These are phyloP conservation scores for Mucor circinelloides DNA, from an alignment of 371 early-diverging fungal species.

Conservation along the genomic window DNA sequence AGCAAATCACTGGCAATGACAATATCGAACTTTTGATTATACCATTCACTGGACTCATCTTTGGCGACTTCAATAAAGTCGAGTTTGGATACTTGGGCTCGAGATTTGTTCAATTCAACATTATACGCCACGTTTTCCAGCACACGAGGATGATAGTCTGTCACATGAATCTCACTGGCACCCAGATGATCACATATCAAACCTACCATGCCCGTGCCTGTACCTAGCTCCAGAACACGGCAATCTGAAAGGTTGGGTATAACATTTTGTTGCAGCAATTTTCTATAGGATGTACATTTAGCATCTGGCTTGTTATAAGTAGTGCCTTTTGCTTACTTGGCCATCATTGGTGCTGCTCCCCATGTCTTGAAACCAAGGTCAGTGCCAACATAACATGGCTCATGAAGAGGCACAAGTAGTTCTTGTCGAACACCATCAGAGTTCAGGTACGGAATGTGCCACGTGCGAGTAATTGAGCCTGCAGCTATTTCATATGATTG, in stretches of 20 bases:
- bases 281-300: conserved; percentile 16
- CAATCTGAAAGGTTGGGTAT: conserved; percentile 34
- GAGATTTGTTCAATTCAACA: conserved; percentile 34
- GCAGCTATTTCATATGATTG: conserved; percentile 32
- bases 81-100: conserved; percentile 32
- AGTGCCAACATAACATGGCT: conserved; percentile 50
- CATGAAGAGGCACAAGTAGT: conserved; percentile 37
- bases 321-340: conserved; percentile 34
- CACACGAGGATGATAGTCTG: conserved; percentile 53
- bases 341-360: conserved; percentile 53
- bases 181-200: conserved; percentile 47
- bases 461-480: conserved; percentile 51
- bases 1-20: conserved; percentile 51
- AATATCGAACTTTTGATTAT: conserved; percentile 32
- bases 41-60: conserved; percentile 24
- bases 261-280: conserved; percentile 41
- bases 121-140: conserved; percentile 48
- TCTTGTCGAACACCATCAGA: conserved; percentile 28
- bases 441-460: conserved; percentile 50
- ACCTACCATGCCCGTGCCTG: conserved; percentile 51
- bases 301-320: neutral
- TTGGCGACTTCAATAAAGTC: conserved; percentile 46
- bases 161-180: conserved; percentile 34
- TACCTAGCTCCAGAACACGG: conserved; percentile 38
- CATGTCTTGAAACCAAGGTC: conserved; percentile 55